These are phyloP conservation scores for Atalantia buxifolia DNA, from an alignment of 345 rosid species.

Conservation along the genomic window DNA sequence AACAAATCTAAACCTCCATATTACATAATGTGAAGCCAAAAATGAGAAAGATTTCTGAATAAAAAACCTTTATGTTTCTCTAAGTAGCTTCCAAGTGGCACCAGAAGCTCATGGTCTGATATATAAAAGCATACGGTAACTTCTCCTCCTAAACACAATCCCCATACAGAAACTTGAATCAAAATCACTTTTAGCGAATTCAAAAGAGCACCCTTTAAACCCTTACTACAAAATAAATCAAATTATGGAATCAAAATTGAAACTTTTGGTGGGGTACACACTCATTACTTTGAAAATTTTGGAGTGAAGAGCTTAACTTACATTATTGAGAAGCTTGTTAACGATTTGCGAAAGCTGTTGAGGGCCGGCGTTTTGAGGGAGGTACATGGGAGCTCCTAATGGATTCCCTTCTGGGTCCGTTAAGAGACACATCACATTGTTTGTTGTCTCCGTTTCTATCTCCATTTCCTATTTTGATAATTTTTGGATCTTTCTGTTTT, in stretches of 20 bases:
- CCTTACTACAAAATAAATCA: background rate
- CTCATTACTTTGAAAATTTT: background rate
- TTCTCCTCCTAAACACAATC: conserved; percentile 65
- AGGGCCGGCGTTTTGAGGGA: conserved; percentile 82
- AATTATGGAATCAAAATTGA: background rate
- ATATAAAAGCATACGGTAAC: conserved; percentile 78
- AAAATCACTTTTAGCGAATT: background rate
- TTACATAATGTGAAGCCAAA: background rate
- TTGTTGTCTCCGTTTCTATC: conserved; percentile 34
- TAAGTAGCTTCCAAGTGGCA: conserved; percentile 74
- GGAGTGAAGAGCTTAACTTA: background rate
- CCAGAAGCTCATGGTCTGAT: conserved; percentile 81
- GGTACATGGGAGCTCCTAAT: conserved; percentile 69
- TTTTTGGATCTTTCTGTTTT: background rate
- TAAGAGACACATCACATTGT: conserved; percentile 77
- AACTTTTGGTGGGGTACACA: background rate
- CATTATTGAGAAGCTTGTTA: conserved; percentile 56
- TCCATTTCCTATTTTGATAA: conserved; percentile 21
- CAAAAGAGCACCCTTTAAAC: background rate
- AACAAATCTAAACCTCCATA: background rate
- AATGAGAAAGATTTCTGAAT: background rate
- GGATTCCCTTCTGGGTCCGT: conserved; percentile 75
- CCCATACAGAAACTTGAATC: conserved; percentile 13
- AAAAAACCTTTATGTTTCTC: conserved; percentile 75
- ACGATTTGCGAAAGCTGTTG: conserved; percentile 83